A percentile compares a stretch with the other conserved stretches of the same genome.
Evolutionary conservation across 225 moss, liverwort and hornwort genomes (phyloP).

Genomic region (Climacium dendroides): DNA sequence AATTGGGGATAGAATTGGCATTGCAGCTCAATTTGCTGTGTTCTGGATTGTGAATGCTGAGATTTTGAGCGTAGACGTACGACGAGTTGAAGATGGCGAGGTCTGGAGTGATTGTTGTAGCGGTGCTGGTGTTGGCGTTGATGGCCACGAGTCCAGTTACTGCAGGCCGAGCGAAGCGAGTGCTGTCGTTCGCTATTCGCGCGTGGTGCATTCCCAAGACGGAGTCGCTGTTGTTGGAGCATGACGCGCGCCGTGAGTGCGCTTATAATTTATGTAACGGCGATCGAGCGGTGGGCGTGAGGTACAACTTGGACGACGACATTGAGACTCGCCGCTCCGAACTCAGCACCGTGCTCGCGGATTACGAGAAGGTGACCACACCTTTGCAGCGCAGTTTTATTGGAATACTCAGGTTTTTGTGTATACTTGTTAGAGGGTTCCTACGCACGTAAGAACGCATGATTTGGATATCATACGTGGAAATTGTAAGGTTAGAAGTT

Average conservation of each 20-base stretch:
- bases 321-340: slow-evolving; percentile 38
- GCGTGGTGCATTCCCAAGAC: slow-evolving; percentile 59
- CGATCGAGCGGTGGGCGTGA: slow-evolving; percentile 61
- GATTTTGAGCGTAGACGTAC: neutral
- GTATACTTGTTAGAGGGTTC: neutral
- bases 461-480: neutral
- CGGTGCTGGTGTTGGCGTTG: neutral
- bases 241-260: slow-evolving; percentile 55
- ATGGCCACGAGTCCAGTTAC: neutral
- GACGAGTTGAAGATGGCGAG: neutral
- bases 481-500: neutral
- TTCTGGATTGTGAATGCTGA: neutral
- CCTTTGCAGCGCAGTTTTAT: too few relatives aligned
- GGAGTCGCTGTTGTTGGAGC: slow-evolving; percentile 43
- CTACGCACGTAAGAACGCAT: neutral
- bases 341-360: slow-evolving; percentile 29
- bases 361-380: slow-evolving; percentile 47
- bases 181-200: slow-evolving; percentile 24
- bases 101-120: neutral
- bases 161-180: neutral
- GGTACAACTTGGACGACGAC: slow-evolving; percentile 67
- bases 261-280: slow-evolving; percentile 42
- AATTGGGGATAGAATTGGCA: neutral
- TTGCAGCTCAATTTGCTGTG: too few relatives aligned
- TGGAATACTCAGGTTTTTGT: neutral